These are phyloP conservation scores for Cinchona pubescens DNA, from an alignment of 257 asterid species.

Conservation along the genomic window DNA sequence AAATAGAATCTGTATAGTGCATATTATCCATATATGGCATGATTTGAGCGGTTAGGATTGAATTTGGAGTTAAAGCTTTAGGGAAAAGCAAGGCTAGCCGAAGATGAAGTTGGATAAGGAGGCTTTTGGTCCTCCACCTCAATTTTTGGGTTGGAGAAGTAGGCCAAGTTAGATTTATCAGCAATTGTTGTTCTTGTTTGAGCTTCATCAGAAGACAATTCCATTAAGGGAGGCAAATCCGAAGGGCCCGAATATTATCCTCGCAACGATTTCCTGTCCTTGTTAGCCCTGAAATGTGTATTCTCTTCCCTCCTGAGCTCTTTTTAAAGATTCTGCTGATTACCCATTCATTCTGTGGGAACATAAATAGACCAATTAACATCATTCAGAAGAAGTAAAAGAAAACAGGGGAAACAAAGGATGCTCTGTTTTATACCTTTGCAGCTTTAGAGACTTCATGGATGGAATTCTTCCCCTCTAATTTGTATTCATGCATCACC, in stretches of 20 bases:
- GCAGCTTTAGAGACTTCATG: constrained; percentile 33
- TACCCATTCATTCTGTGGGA: constrained; percentile 77
- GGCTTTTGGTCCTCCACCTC: constrained; percentile 45
- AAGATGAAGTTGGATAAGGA: constrained; percentile 19
- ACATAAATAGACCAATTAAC: background rate
- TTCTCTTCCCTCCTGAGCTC: constrained; percentile 57
- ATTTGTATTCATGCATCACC: constrained; percentile 80
- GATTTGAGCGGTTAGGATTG: constrained; percentile 27
- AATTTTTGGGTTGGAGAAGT: constrained; percentile 57
- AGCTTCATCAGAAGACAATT: constrained; percentile 33
- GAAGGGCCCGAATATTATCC: constrained; percentile 30
- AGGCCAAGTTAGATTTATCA: constrained; percentile 44
- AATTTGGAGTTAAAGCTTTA: constrained; percentile 21
- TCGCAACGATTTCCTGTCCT: constrained; percentile 2
- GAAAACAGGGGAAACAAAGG: constrained; percentile 20
- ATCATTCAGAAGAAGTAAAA: background rate
- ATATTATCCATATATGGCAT: constrained; percentile 25
- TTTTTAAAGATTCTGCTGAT: constrained; percentile 69
- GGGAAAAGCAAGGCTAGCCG: constrained; percentile 24
- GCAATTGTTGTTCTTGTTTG: constrained; percentile 16
- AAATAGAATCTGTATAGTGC: constrained; percentile 21
- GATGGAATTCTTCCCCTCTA: constrained; percentile 50
- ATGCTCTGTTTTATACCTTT: constrained; percentile 31
- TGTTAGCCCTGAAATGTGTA: constrained; percentile 48
- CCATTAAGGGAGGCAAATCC: constrained; percentile 50